These are phyloP conservation scores for Macroventuria anomochaeta DNA, from an alignment of 2,329 filamentous ascomycete genomes.

Conservation along the genomic window DNA sequence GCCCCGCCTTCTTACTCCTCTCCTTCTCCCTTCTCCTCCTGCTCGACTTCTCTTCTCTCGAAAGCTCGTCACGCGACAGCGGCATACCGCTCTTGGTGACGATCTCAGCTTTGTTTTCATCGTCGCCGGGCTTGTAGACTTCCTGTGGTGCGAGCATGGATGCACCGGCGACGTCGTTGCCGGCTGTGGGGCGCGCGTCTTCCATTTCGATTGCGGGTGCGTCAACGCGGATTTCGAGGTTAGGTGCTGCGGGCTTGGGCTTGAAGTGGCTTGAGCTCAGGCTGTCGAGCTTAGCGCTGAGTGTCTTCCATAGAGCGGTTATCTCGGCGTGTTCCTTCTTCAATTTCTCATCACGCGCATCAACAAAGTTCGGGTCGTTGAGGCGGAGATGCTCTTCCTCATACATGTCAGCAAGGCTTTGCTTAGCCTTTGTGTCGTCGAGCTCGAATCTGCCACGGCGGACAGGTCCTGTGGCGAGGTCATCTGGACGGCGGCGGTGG, in stretches of 20 bases:
- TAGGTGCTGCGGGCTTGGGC: constrained; percentile 81
- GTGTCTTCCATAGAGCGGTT: constrained; percentile 79
- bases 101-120: constrained; percentile 72
- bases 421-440: constrained; percentile 84
- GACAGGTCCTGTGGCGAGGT: constrained; percentile 66
- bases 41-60: constrained; percentile 80
- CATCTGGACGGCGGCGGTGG: constrained; percentile 78
- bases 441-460: constrained; percentile 79
- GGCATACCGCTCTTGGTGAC: constrained; percentile 79
- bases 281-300: constrained; percentile 81
- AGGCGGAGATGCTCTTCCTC: constrained; percentile 87
- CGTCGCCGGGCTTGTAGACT: constrained; percentile 81
- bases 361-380: constrained; percentile 80
- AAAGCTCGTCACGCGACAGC: constrained; percentile 84
- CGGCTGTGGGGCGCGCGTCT: constrained; percentile 86
- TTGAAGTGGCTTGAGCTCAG: constrained; percentile 96
- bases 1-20: constrained; percentile 73
- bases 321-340: constrained; percentile 85
- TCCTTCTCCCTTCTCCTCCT: constrained; percentile 84
- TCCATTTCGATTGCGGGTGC: constrained; percentile 94
- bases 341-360: constrained; percentile 81
- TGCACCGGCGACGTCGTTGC: constrained; percentile 70
- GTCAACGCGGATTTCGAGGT: constrained; percentile 85
- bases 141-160: constrained; percentile 92
- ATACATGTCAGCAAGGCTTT: constrained; percentile 90